Conservation (phyloP, 139 green algal genomes). For the Coccomyxa sp. region DNA sequence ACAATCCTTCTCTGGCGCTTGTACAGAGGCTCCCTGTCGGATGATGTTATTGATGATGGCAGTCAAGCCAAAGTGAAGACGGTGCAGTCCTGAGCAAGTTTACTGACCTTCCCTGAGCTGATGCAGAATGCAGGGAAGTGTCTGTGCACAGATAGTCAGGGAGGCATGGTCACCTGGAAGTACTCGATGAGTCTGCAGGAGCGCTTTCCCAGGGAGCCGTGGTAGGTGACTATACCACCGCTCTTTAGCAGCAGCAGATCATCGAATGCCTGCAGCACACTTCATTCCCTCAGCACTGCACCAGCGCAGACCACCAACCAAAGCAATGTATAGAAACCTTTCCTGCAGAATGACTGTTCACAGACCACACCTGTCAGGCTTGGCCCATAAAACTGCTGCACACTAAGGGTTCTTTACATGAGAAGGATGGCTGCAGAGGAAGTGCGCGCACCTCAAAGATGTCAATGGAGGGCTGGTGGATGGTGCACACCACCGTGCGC, state of each 20-base stretch:
- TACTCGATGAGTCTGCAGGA: slow-evolving; percentile 44
- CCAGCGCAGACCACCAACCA: no score
- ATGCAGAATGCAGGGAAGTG: no score
- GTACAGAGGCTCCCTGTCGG: no score
- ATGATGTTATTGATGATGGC: no score
- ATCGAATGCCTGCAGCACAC: slow-evolving; percentile 44
- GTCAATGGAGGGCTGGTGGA: slow-evolving; percentile 50
- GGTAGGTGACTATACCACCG: slow-evolving; percentile 54
- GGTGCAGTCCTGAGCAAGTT: no score
- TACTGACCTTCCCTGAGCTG: no score
- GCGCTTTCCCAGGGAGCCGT: slow-evolving; percentile 37
- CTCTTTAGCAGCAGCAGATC: slow-evolving; percentile 68
- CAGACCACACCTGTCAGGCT: no score
- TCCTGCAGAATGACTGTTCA: no score
- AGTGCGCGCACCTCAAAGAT: slow-evolving; percentile 31
- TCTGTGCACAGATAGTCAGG: no score
- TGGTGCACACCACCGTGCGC: slow-evolving; percentile 44
- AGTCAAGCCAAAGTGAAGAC: neutral
- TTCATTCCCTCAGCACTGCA: no score
- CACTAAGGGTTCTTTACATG: neutral
- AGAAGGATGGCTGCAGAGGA: neutral
- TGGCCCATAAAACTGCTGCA: neutral
- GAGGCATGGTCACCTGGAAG: slow-evolving; percentile 27
- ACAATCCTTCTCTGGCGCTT: no score
- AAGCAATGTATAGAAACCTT: no score